These are phyloP conservation scores for Solanum dulcamara DNA, from an alignment of 257 asterid species.

Conservation along the genomic window DNA sequence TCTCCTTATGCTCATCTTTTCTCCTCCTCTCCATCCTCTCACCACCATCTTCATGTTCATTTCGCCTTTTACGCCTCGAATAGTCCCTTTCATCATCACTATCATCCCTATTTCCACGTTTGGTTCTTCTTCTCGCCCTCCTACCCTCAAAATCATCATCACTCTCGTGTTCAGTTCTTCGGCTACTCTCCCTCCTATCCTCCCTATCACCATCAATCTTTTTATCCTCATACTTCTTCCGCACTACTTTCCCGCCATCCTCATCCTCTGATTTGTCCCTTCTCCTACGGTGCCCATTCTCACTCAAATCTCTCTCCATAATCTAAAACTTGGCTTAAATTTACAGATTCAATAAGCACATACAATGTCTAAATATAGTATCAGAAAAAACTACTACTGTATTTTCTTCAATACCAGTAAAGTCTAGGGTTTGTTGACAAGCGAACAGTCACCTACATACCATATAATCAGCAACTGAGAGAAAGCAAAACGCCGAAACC, in stretches of 20 bases:
- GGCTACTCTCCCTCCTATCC: neutral
- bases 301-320: neutral
- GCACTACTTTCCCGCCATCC: neutral
- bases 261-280: neutral
- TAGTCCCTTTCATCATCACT: neutral
- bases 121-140: neutral
- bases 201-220: neutral
- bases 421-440: neutral
- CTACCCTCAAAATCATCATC: neutral
- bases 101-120: neutral
- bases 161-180: neutral
- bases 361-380: neutral
- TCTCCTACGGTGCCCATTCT: neutral
- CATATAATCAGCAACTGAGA: neutral
- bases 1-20: neutral
- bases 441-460: neutral
- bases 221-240: neutral
- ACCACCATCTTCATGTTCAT: neutral
- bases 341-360: neutral
- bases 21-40: neutral
- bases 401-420: neutral
- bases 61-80: neutral
- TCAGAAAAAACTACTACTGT: neutral
- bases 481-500: neutral
- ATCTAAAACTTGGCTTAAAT: neutral